These are phyloP conservation scores for Ceratocystis diversiconidia DNA, from an alignment of 2,329 filamentous ascomycete genomes.

Conservation along the genomic window DNA sequence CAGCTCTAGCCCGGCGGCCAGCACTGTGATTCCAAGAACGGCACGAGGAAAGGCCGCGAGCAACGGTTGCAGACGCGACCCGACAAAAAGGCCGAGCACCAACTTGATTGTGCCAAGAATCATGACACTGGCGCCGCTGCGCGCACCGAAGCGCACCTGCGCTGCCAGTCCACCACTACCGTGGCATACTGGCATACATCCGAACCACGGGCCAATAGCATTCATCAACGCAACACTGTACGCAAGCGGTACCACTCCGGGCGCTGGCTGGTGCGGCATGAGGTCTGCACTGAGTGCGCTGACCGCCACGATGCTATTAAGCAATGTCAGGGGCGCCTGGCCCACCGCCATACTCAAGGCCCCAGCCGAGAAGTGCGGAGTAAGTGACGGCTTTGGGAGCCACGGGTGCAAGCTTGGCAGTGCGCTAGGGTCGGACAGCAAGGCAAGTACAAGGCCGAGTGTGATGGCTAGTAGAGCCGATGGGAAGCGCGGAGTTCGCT, in stretches of 20 bases:
- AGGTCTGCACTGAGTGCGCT: constrained; percentile 65
- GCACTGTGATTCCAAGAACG: constrained; percentile 73
- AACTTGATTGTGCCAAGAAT: constrained; percentile 66
- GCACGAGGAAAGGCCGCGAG: constrained; percentile 60
- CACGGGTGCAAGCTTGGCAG: constrained; percentile 28
- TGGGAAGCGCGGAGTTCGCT: constrained; percentile 52
- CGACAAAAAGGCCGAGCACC: constrained; percentile 58
- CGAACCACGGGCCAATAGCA: constrained; percentile 74
- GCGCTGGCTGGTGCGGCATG: constrained; percentile 51
- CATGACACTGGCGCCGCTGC: constrained; percentile 72
- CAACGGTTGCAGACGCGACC: constrained; percentile 56
- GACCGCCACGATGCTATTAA: constrained; percentile 87
- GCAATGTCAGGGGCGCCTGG: constrained; percentile 77
- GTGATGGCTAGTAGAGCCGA: constrained; percentile 64
- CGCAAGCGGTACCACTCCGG: constrained; percentile 63
- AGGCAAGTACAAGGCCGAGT: constrained; percentile 52
- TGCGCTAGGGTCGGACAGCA: constrained; percentile 24
- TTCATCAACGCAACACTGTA: constrained; percentile 76
- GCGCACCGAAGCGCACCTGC: constrained; percentile 80
- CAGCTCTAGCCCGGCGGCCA: constrained; percentile 78
- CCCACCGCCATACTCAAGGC: constrained; percentile 53
- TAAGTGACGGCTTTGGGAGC: not conserved
- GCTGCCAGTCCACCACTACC: constrained; percentile 82
- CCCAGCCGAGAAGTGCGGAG: constrained; percentile 31
- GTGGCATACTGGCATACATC: constrained; percentile 90